phyloP scores from a whole-genome alignment of 495 filamentous ascomycete genomes.

The Peziza echinospora region DNA sequence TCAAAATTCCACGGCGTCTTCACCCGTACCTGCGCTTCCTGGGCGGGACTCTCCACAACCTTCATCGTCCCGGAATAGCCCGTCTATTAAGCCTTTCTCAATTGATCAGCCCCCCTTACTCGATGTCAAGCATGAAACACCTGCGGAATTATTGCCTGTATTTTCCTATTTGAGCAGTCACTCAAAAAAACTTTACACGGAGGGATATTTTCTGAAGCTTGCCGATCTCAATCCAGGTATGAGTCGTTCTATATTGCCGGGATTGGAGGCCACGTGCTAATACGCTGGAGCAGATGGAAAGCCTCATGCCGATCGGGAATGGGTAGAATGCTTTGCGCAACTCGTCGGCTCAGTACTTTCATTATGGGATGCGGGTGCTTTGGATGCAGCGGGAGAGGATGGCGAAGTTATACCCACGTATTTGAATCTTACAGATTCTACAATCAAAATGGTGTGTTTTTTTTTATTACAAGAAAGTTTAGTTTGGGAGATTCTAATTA shows the following conservation, averaged over 20 bases:
- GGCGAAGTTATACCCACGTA: slow-evolving; percentile 82
- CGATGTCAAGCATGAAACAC: slow-evolving; percentile 62
- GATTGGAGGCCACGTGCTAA: too few relatives aligned
- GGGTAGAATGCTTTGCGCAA: slow-evolving; percentile 94
- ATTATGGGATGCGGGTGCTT: slow-evolving; percentile 81
- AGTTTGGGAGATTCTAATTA: too few relatives aligned
- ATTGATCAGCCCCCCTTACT: slow-evolving; percentile 58
- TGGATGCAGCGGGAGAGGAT: slow-evolving; percentile 68
- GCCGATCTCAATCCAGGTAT: slow-evolving; percentile 78
- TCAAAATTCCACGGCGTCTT: neutral
- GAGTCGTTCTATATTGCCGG: too few relatives aligned
- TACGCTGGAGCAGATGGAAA: slow-evolving; percentile 43
- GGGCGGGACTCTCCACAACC: neutral
- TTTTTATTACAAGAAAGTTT: too few relatives aligned
- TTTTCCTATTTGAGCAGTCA: slow-evolving; percentile 90
- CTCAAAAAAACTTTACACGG: slow-evolving; percentile 86
- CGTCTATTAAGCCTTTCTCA: neutral
- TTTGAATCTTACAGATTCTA: slow-evolving; percentile 91
- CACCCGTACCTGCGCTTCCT: neutral
- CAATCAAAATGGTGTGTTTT: slow-evolving; percentile 71
- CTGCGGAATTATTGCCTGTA: slow-evolving; percentile 81
- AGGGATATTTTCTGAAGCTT: slow-evolving; percentile 91
- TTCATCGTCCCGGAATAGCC: neutral
- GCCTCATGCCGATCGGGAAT: slow-evolving; percentile 55
- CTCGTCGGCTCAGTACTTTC: slow-evolving; percentile 87